Base-by-base conservation (phyloP, 2,329 filamentous ascomycete species). In the Talaromyces pinophilus region DNA sequence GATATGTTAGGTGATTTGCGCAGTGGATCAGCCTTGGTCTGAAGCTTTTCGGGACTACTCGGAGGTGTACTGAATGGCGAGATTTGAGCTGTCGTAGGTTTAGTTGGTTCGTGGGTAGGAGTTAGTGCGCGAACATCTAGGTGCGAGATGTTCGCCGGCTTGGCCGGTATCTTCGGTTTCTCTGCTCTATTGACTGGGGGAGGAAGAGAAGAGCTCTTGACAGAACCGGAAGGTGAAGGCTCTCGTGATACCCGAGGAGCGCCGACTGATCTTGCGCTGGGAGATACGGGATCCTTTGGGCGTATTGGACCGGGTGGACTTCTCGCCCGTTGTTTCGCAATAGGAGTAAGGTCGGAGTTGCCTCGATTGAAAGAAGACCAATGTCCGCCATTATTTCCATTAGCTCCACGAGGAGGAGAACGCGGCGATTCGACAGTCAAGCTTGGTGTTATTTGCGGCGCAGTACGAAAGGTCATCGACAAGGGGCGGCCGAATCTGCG, bases 21-120 rank as follows among this genome's bases (percentile, higher is more conserved):
- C 25, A 50, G 55, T 15, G 15, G 65, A 22, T 19, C 64, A 65
- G 22, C 68, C 66, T 67, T 70, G 50, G 74, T 74, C 5, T 74
- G 80, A 84, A 82, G 75, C 63, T 85, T 89, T 65, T 86, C 88
- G 4, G 87, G 86, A 74, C 90, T 94, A 71, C 88, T 89, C 0
- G 93, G 92, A 19, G 93, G 93, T 42, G 92, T 97, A 73, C 84
- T 93, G 74, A 97, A 97, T 0, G 94, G 93, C 0, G 94, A 97
- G 0, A 88, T 73, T 61, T 81, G 79, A 38, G 82, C 81, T 50
- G 85, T 82, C 2, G 76, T 73, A 5, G 74, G 69, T 1, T 69
- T 67, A 8, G 65, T 28, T 25, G 15, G 46, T 22, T 74, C 74
- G 5, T 71, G 67, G 7, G 64, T 70, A 22, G 75, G 77, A 33